These are phyloP conservation scores for Trichoderma asperelloides DNA, from an alignment of 495 filamentous ascomycete species.

Conservation along the genomic window DNA sequence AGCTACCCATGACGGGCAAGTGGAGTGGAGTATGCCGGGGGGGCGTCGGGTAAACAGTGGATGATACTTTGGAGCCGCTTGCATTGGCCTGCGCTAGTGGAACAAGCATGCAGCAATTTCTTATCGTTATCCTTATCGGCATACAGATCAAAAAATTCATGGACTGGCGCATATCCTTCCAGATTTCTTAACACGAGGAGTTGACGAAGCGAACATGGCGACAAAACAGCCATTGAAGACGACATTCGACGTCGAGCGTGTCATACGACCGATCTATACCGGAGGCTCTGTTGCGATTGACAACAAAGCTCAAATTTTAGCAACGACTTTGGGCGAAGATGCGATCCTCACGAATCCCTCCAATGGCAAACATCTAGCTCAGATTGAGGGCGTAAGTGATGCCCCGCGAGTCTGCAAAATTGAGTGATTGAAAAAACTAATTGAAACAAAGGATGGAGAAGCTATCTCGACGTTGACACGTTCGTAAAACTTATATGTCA, in stretches of 20 bases:
- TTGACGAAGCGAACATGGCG: constrained; percentile 31
- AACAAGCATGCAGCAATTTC: neutral
- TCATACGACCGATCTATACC: constrained; percentile 88
- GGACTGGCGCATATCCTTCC: neutral
- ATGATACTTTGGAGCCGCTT: no score
- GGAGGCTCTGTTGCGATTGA: constrained; percentile 82
- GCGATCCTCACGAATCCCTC: constrained; percentile 76
- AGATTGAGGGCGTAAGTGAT: constrained; percentile 74
- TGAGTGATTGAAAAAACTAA: neutral
- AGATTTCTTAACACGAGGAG: neutral
- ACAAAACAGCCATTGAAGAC: constrained; percentile 52
- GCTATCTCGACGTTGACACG: constrained; percentile 69
- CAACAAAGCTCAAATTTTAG: constrained; percentile 71
- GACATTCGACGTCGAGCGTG: constrained; percentile 72
- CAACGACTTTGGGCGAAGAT: constrained; percentile 81
- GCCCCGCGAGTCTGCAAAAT: neutral
- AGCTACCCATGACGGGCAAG: no score
- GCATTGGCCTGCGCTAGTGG: neutral
- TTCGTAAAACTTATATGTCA: neutral
- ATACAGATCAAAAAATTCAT: neutral
- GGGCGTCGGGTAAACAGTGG: no score
- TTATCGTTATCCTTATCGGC: neutral
- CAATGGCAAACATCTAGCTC: constrained; percentile 72
- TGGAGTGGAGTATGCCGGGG: no score
- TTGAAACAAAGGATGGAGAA: constrained; percentile 69